These are phyloP conservation scores for Rhodamnia argentea DNA, from an alignment of 345 rosid species.

Conservation along the genomic window DNA sequence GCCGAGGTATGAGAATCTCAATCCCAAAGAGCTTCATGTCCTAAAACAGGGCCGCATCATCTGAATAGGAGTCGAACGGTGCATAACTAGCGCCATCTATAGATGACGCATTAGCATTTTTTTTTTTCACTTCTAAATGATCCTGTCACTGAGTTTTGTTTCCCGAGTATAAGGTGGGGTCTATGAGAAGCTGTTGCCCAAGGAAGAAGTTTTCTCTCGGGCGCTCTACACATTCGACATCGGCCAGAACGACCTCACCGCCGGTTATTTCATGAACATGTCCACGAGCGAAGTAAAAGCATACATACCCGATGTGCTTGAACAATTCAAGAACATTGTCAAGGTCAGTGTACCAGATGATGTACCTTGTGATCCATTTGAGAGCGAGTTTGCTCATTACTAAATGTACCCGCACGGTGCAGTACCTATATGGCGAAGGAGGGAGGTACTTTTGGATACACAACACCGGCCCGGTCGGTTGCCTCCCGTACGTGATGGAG, in stretches of 20 bases:
- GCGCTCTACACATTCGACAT: slow-evolving; percentile 61
- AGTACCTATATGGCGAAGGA: slow-evolving; percentile 51
- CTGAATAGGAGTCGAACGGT: not conserved
- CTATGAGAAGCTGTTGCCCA: slow-evolving; percentile 39
- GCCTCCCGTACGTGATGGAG: slow-evolving; percentile 48
- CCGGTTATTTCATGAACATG: slow-evolving; percentile 57
- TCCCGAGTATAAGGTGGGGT: slow-evolving; percentile 15
- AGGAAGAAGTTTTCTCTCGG: slow-evolving; percentile 24
- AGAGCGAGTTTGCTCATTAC: not conserved
- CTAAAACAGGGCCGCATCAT: not conserved
- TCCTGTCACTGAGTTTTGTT: not conserved
- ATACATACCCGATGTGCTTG: slow-evolving; percentile 43
- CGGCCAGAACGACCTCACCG: slow-evolving; percentile 66
- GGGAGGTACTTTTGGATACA: slow-evolving; percentile 86
- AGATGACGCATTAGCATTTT: not conserved
- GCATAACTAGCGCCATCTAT: not conserved
- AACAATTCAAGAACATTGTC: slow-evolving; percentile 11
- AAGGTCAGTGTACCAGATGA: not conserved
- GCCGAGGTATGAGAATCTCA: slow-evolving; percentile 15
- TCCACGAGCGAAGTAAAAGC: slow-evolving; percentile 47
- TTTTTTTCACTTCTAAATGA: not conserved
- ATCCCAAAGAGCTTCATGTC: not conserved
- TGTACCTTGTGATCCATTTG: not conserved
- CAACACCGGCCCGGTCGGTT: slow-evolving; percentile 76
- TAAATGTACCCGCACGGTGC: not conserved